Evolutionary conservation across 2,329 filamentous ascomycete species (phyloP).

Genomic region (Colletotrichum sp.): DNA sequence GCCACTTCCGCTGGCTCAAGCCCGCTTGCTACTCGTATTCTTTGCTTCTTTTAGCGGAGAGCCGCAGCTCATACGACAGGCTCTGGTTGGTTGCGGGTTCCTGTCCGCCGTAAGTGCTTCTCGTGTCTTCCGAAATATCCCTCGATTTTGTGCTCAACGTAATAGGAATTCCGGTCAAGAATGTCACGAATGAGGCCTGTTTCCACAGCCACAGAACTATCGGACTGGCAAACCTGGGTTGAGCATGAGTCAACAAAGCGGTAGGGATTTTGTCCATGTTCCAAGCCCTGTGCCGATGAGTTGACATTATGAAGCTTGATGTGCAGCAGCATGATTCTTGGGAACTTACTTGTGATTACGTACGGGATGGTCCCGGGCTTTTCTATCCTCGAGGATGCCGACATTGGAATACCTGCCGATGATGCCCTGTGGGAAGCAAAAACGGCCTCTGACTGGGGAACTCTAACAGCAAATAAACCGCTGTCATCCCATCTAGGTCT

Average conservation of each 20-base stretch:
- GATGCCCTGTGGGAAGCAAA: neutral
- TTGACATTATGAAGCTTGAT: neutral
- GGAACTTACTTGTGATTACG: neutral
- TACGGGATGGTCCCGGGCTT: neutral
- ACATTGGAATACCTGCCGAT: neutral
- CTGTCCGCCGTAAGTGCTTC: neutral
- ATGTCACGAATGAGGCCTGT: neutral
- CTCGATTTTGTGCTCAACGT: accelerated
- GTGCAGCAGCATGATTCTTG: neutral
- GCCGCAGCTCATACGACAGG: neutral
- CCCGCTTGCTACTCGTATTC: neutral
- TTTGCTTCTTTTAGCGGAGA: neutral
- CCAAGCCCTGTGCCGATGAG: neutral
- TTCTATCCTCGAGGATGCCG: neutral
- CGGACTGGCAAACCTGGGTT: neutral
- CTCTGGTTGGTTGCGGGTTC: neutral
- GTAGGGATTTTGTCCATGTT: neutral
- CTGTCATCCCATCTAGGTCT: neutral
- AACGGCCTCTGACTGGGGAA: neutral
- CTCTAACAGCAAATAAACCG: neutral
- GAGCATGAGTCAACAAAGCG: neutral
- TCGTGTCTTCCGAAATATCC: accelerated
- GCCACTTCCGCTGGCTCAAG: neutral
- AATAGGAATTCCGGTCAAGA: neutral
- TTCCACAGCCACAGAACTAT: accelerated